These are phyloP conservation scores for Fusarium beomiforme DNA, from an alignment of 2,329 filamentous ascomycete genomes.

Conservation along the genomic window DNA sequence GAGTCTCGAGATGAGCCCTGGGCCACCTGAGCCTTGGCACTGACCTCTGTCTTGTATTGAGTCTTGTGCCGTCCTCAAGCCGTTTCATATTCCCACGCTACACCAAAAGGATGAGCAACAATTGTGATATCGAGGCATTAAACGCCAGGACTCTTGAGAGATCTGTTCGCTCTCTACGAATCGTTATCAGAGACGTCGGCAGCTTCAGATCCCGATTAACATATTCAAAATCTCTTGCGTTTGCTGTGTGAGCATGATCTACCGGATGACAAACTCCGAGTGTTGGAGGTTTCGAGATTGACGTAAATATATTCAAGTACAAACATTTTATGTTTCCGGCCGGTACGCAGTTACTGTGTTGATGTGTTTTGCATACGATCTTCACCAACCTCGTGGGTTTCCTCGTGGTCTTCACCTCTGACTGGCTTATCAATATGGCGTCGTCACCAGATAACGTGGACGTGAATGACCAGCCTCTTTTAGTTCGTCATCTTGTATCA, in stretches of 20 bases:
- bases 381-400: constrained; percentile 27
- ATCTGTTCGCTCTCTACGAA: not conserved
- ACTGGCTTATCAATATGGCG: constrained; percentile 24
- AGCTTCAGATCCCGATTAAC: constrained; percentile 27
- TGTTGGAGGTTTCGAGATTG: not conserved
- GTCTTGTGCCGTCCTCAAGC: constrained; percentile 17
- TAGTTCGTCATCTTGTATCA: not conserved
- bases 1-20: constrained; percentile 11
- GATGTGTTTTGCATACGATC: constrained; percentile 21
- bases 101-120: not conserved
- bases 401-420: constrained; percentile 16
- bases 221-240: constrained; percentile 9
- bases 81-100: constrained; percentile 27
- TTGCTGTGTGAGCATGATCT: constrained; percentile 13
- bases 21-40: constrained; percentile 32
- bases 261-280: constrained; percentile 13
- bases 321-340: constrained; percentile 10
- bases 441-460: constrained; percentile 36
- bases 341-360: constrained; percentile 13
- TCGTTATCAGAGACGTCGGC: constrained; percentile 14
- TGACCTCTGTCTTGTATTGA: constrained; percentile 2
- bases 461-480: constrained; percentile 30
- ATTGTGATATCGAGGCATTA: constrained; percentile 8
- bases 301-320: not conserved
- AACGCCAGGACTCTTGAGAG: not conserved